phyloP scores from a whole-genome alignment of 208 protist genomes.

The Leishmania braziliensis region DNA sequence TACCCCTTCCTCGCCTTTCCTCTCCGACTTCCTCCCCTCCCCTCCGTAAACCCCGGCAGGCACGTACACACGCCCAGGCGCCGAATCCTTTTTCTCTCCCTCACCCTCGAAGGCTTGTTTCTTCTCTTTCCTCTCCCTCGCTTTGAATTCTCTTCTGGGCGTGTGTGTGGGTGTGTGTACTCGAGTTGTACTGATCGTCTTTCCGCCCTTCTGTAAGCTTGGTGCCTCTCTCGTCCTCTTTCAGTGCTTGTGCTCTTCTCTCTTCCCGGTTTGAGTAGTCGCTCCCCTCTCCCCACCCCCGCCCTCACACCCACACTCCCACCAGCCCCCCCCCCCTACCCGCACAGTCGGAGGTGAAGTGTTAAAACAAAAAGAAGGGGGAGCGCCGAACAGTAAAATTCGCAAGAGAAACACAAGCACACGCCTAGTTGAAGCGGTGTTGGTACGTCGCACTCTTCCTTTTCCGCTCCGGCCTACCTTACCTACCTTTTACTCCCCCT shows the following conservation, averaged over 20 bases:
- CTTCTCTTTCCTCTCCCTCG: background rate
- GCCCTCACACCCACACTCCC: background rate
- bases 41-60: background rate
- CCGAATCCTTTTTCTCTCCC: background rate
- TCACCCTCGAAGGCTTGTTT: background rate
- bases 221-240: slow-evolving; percentile 1
- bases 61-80: background rate
- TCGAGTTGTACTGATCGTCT: background rate
- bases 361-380: no score
- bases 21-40: background rate
- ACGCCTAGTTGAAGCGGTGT: no score
- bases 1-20: slow-evolving; percentile 16
- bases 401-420: no score
- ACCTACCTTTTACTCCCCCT: no score
- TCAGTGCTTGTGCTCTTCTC: slow-evolving; percentile 15
- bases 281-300: background rate
- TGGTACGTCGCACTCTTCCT: no score
- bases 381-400: no score
- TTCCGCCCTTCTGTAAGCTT: background rate
- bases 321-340: no score
- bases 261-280: background rate
- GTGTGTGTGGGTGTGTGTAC: background rate
- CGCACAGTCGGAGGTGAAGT: no score
- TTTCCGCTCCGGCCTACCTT: no score
- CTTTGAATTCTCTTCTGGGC: background rate